These are phyloP conservation scores for Saccharum officinarum DNA, from an alignment of 176 grass and related monocot species.

Conservation along the genomic window DNA sequence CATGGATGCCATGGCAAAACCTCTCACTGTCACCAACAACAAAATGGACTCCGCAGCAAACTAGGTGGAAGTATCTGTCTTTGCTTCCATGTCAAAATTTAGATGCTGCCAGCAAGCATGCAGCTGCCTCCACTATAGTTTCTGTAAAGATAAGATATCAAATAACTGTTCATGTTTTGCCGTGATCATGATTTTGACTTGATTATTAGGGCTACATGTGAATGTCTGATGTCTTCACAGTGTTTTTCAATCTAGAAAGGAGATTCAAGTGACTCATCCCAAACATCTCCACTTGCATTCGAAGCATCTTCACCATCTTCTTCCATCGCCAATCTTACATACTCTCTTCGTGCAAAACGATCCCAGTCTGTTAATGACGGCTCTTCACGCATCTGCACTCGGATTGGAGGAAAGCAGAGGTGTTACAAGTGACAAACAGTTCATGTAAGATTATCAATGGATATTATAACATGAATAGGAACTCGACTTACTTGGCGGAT, in stretches of 20 bases:
- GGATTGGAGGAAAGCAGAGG: slow-evolving; percentile 5
- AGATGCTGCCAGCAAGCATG: slow-evolving; percentile 23
- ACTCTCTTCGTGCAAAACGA: slow-evolving; percentile 89
- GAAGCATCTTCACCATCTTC: slow-evolving; percentile 99
- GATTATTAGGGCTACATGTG: slow-evolving; percentile 33
- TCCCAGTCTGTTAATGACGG: slow-evolving; percentile 97
- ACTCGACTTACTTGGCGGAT: slow-evolving; percentile 81
- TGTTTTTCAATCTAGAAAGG: slow-evolving; percentile 51
- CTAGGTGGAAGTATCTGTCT: slow-evolving; percentile 1
- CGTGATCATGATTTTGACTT: slow-evolving; percentile 24
- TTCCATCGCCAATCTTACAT: slow-evolving; percentile 94
- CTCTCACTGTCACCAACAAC: slow-evolving; percentile 16
- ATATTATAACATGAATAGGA: slow-evolving; percentile 10
- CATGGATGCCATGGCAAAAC: slow-evolving; percentile 27
- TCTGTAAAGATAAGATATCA: slow-evolving; percentile 40
- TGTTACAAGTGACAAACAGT: slow-evolving; percentile 9
- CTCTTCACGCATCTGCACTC: slow-evolving; percentile 88
- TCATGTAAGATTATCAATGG: not conserved
- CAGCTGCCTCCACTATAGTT: slow-evolving; percentile 31
- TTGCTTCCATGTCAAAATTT: slow-evolving; percentile 37
- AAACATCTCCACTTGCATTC: slow-evolving; percentile 92
- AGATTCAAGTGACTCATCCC: slow-evolving; percentile 94
- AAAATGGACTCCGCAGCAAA: slow-evolving; percentile 24
- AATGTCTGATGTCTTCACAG: slow-evolving; percentile 20
- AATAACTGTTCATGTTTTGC: slow-evolving; percentile 31